Base-by-base conservation (phyloP, 495 filamentous ascomycete species). In the Lasiosphaeria miniovina region DNA sequence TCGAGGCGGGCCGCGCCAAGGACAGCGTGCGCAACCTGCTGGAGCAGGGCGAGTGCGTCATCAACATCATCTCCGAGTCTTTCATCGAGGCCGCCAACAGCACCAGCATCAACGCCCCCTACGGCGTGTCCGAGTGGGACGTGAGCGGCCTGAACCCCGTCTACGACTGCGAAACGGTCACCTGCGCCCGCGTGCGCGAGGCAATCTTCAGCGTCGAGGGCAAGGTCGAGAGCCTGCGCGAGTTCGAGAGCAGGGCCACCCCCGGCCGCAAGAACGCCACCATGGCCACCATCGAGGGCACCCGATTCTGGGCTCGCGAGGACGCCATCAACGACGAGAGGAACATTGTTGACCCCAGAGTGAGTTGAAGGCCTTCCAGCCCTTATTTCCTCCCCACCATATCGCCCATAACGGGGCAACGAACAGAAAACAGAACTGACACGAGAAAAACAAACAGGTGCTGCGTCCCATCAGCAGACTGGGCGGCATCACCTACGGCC, bases 51-150 rank as follows among this genome's bases (percentile, higher is more conserved):
- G 93, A 98, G 74, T 88, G 87, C 71, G 86, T 87, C 17, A 88
- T 97, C 70, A 97, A 94, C 68, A 88, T 97, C 58, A 88, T 97
- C 62, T 85, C 82, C 0, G 91, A 96, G 75, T 83, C 86, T 71
- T 95, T 86, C 66, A 65, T 95, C 59, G 93, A 97, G 74, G 93
- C 93, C 0, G 93, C 93, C 17, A 97, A 98, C 69, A 80, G 83
- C 17, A 83, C 86, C 8, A 77, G 82, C 12, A 82, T 96, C 68
- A 90, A 96, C 67, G 82, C 90, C 0, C 92, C 93, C 0, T 86
- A 87, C 49, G 91, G 89, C 0, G 75, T 85, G 0, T 88, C 84
- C 5, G 93, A 98, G 74, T 98, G 93, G 91, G 80, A 82, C 11
- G 73, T 91, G 14, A 84, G 81, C 17, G 94, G 93, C 0, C 75